Conservation (phyloP, 169 alveolate species). For the Plasmodium gallinaceum region DNA sequence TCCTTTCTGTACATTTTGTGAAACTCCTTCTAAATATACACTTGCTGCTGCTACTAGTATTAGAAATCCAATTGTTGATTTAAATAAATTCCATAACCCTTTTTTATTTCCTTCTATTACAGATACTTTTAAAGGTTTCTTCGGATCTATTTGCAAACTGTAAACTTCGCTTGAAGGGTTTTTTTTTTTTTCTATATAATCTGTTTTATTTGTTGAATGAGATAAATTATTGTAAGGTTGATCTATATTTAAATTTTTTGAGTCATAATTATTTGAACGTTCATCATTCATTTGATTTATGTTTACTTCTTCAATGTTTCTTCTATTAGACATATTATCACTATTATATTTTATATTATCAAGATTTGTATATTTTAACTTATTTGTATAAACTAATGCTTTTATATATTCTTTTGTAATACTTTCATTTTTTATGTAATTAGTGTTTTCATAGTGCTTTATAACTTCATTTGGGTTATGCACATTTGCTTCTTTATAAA, state of each 20-base stretch:
- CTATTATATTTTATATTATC: constrained; percentile 73
- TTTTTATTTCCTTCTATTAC: constrained; percentile 58
- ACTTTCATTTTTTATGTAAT: constrained; percentile 80
- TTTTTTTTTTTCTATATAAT: constrained; percentile 55
- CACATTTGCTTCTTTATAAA: constrained; percentile 74
- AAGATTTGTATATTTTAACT: constrained; percentile 79
- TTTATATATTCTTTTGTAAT: constrained; percentile 81
- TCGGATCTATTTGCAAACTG: constrained; percentile 68
- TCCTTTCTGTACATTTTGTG: constrained; percentile 85
- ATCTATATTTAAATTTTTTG: constrained; percentile 26
- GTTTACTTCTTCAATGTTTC: constrained; percentile 29
- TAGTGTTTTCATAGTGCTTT: constrained; percentile 64
- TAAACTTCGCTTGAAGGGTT: constrained; percentile 10
- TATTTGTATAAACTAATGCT: constrained; percentile 85
- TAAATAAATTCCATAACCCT: constrained; percentile 67
- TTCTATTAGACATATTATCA: constrained; percentile 22
- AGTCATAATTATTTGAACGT: constrained; percentile 38
- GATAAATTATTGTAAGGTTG: constrained; percentile 25
- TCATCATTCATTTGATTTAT: neutral
- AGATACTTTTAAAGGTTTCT: constrained; percentile 69
- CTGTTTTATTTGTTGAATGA: constrained; percentile 22
- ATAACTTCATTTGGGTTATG: constrained; percentile 76
- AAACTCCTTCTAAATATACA: constrained; percentile 75
- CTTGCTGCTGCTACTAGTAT: constrained; percentile 76
- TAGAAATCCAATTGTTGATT: constrained; percentile 66